Percentiles rank a stretch among this genome's conserved stretches.
Evolutionary conservation across 2,329 filamentous ascomycete species (phyloP).

Genomic region (Hymenoscyphus scutula): DNA sequence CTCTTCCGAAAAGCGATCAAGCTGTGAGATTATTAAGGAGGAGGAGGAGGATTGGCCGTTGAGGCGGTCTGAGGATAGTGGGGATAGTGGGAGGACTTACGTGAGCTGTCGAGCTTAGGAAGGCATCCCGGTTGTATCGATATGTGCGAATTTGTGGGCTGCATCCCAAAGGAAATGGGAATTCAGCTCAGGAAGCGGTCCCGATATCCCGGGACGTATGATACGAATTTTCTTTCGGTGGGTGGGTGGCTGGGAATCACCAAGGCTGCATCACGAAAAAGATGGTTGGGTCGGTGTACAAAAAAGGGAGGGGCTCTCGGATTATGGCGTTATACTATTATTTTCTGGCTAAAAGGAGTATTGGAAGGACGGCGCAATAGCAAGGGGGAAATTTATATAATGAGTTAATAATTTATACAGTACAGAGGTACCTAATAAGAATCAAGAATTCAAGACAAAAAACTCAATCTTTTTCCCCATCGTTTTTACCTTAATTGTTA

Average conservation of each 20-base stretch:
- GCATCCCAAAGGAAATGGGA: neutral
- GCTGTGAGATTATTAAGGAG: constrained; percentile 7
- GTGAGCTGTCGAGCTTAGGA: neutral
- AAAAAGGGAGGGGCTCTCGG: neutral
- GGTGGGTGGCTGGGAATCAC: neutral
- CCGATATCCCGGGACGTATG: neutral
- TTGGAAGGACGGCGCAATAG: neutral
- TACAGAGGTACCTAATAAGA: too few species aligned
- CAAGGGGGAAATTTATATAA: neutral
- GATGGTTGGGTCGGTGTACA: neutral
- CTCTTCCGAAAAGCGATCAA: constrained; percentile 16
- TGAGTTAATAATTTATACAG: neutral
- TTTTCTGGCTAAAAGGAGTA: too few species aligned
- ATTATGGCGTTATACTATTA: neutral
- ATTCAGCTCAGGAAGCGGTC: neutral
- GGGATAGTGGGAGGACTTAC: constrained; percentile 5
- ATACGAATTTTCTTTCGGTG: neutral
- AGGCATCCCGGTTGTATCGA: neutral
- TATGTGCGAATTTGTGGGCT: neutral
- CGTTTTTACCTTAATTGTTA: neutral
- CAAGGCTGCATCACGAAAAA: neutral
- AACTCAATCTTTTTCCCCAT: too few species aligned
- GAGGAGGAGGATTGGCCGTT: constrained; percentile 22
- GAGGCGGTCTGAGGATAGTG: constrained; percentile 17
- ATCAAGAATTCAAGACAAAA: neutral